Base-by-base conservation (phyloP, 2,329 filamentous ascomycete genomes). In the Fonsecaea nubica region DNA sequence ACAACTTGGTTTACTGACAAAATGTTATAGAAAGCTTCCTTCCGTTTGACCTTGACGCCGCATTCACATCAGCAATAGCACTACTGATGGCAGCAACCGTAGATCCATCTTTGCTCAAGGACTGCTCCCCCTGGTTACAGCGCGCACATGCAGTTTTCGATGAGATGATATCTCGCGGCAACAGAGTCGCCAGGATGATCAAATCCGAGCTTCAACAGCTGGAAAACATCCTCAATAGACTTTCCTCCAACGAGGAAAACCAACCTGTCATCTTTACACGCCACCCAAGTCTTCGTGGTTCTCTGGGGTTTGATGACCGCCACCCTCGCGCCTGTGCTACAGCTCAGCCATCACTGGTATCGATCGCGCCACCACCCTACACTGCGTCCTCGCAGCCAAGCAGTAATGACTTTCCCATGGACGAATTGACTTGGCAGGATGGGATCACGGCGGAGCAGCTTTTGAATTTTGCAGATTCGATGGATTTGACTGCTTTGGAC, bases 131-230 rank as follows among this genome's bases (percentile, higher is more conserved):
- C 0, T 84, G 80, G 76, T 69, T 82, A 0, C 76, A 80, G 2
- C 81, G 80, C 42, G 78, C 80, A 0, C 80, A 81, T 45, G 62
- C 69, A 0, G 78, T 85, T 5, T 77, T 85, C 3, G 80, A 83
- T 32, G 82, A 82, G 12, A 84, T 85, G 75, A 75, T 80, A 7
- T 74, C 76, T 0, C 78, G 78, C 38, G 82, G 83, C 0, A 85
- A 84, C 54, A 74, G 79, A 0, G 78, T 84, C 9, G 83, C 83
- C 0, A 75, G 75, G 5, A 81, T 81, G 42, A 77, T 80, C 10
- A 77, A 79, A 52, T 76, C 76, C 1, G 84, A 85, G 65, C 74
- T 85, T 1, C 77, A 81, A 38, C 81, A 82, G 55, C 73, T 85
- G 0, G 77, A 81, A 8, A 75, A 78, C 32, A 78, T 81, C 74